Conservation (phyloP, 2,329 filamentous ascomycete species). For the Alternaria conjuncta region DNA sequence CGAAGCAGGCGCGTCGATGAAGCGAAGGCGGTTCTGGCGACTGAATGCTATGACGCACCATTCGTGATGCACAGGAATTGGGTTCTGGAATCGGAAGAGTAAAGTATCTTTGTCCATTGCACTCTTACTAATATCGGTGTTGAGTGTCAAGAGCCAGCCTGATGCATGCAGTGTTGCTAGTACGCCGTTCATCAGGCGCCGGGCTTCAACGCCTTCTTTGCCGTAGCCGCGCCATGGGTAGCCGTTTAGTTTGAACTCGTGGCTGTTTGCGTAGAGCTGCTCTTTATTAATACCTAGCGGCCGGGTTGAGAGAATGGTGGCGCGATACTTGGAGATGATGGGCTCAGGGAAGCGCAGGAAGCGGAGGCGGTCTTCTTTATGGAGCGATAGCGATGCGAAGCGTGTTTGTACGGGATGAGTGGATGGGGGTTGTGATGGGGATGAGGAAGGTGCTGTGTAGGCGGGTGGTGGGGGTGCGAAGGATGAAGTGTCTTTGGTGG, state of each 20-base stretch:
- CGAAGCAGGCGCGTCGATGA: constrained; percentile 38
- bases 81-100: constrained; percentile 47
- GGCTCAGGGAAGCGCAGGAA: constrained; percentile 44
- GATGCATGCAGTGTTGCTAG: constrained; percentile 27
- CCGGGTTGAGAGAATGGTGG: constrained; percentile 32
- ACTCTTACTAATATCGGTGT: constrained; percentile 21
- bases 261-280: constrained; percentile 39
- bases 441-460: constrained; percentile 15
- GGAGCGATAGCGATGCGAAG: constrained; percentile 34
- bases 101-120: constrained; percentile 38
- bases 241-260: constrained; percentile 49
- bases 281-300: constrained; percentile 40
- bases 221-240: constrained; percentile 44
- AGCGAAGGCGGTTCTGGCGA: constrained; percentile 31
- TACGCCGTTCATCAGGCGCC: constrained; percentile 41
- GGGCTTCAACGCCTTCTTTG: constrained; percentile 36
- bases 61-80: constrained; percentile 43
- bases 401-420: constrained; percentile 21
- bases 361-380: constrained; percentile 35
- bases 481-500: neutral
- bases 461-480: constrained; percentile 12
- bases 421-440: neutral
- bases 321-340: constrained; percentile 36
- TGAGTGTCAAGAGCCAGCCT: constrained; percentile 50
- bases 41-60: constrained; percentile 50